phyloP scores from a whole-genome alignment of 495 filamentous ascomycete genomes.

The Hyaloscypha bicolor region DNA sequence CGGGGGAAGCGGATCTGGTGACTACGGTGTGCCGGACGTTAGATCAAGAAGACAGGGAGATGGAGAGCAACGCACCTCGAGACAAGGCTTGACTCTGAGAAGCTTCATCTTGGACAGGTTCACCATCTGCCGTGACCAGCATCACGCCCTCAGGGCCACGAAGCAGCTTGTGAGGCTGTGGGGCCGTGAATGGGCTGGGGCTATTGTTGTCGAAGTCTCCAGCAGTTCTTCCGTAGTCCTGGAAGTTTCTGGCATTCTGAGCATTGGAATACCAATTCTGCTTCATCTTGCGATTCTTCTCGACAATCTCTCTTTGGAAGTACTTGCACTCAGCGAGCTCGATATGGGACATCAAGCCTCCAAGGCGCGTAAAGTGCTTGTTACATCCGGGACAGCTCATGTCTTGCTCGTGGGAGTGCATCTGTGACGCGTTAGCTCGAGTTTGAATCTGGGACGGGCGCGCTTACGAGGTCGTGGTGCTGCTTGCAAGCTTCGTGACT shows the following conservation, averaged over 20 bases:
- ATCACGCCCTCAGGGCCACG: background rate
- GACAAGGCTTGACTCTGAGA: too few relatives aligned
- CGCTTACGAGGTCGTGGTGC: conserved; percentile 25
- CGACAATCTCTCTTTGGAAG: background rate
- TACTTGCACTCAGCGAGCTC: conserved; percentile 15
- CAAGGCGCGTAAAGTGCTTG: conserved; percentile 22
- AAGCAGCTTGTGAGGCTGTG: background rate
- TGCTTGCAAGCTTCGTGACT: conserved; percentile 15
- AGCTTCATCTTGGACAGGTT: background rate
- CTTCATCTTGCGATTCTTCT: conserved; percentile 4
- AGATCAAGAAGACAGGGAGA: too few relatives aligned
- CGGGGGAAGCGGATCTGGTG: too few relatives aligned
- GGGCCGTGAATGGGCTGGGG: background rate
- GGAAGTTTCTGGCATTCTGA: background rate
- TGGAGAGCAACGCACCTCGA: too few relatives aligned
- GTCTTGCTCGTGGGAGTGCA: conserved; percentile 25
- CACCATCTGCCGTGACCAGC: background rate
- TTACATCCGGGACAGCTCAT: conserved; percentile 18
- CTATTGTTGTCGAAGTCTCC: background rate
- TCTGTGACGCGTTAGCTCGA: conserved; percentile 8
- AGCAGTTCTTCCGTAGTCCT: conserved; percentile 1
- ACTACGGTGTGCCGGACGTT: too few relatives aligned
- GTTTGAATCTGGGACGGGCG: background rate
- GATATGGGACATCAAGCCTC: conserved; percentile 22
- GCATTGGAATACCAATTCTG: background rate